Evolutionary conservation across 169 alveolate genomes (phyloP).

Genomic region (Eimeria necatrix): DNA sequence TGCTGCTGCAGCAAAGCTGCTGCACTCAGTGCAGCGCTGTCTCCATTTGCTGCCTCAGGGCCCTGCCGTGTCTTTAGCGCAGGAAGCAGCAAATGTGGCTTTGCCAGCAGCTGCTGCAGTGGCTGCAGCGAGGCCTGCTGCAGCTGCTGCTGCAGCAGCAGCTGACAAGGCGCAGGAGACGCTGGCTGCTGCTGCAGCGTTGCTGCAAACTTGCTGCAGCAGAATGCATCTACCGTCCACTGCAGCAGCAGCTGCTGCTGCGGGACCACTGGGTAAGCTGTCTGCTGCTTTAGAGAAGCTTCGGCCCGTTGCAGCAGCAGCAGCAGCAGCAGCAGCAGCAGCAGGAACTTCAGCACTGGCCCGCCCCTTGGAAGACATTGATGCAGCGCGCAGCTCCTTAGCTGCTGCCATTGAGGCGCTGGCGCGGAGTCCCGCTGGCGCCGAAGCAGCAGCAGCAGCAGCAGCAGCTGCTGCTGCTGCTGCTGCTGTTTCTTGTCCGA

Average conservation of each 20-base stretch:
- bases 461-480: conserved; percentile 57
- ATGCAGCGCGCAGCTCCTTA: not conserved
- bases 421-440: not conserved
- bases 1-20: conserved; percentile 72
- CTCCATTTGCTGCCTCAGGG: not conserved
- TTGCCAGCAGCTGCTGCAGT: conserved; percentile 54
- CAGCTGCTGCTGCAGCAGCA: conserved; percentile 46
- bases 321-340: conserved; percentile 18
- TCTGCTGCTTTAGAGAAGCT: conserved; percentile 8
- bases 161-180: conserved; percentile 40
- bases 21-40: not conserved
- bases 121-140: not conserved
- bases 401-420: conserved; percentile 27
- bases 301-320: conserved; percentile 22
- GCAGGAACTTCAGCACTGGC: not conserved
- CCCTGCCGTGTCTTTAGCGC: not conserved
- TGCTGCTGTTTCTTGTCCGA: not conserved
- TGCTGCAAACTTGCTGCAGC: conserved; percentile 52
- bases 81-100: conserved; percentile 17
- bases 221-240: not conserved
- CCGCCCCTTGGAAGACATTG: not conserved
- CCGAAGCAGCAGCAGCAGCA: conserved; percentile 62
- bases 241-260: conserved; percentile 53
- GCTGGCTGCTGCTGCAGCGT: conserved; percentile 52
- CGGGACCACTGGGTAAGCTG: conserved; percentile 9